A percentile compares a stretch with the other conserved stretches of the same genome.
phyloP scores from a whole-genome alignment of 768 basidiomycete species.

The Tricholoma matsutake region DNA sequence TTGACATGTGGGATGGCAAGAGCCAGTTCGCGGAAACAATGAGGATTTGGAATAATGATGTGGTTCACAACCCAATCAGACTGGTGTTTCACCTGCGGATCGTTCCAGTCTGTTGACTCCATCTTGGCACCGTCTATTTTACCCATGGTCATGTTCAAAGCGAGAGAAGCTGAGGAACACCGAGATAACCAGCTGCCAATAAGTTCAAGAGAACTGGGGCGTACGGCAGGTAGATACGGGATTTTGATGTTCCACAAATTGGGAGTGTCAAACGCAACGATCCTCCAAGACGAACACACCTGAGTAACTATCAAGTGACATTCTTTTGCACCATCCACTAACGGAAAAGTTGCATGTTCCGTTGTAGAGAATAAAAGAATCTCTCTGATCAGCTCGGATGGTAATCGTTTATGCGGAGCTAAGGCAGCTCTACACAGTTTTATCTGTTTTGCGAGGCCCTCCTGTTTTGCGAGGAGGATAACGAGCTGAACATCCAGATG shows the following conservation, averaged over 20 bases:
- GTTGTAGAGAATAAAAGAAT: not conserved
- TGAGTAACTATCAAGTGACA: not conserved
- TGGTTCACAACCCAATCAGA: not conserved
- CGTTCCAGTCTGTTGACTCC: not conserved
- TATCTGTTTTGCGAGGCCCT: not conserved
- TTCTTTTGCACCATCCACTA: not conserved
- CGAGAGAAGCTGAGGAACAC: not conserved
- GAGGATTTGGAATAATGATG: not conserved
- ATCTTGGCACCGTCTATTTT: not conserved
- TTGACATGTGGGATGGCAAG: not conserved
- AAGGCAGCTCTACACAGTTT: not conserved
- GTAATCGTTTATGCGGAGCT: slow-evolving; percentile 2
- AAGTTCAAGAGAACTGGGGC: not conserved
- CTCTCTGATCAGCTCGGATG: slow-evolving; percentile 2
- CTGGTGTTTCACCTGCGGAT: not conserved
- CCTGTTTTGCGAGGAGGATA: not conserved
- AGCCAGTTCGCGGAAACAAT: not conserved
- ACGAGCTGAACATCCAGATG: not conserved
- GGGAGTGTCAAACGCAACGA: not conserved
- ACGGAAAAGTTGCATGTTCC: not conserved
- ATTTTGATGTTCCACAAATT: not conserved
- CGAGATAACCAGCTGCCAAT: not conserved
- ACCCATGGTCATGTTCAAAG: not conserved
- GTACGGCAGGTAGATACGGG: not conserved
- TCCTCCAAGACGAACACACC: slow-evolving; percentile 1